Base-by-base conservation (phyloP, 1,284 basidiomycete genomes). In the Ceratobasidium sp. region DNA sequence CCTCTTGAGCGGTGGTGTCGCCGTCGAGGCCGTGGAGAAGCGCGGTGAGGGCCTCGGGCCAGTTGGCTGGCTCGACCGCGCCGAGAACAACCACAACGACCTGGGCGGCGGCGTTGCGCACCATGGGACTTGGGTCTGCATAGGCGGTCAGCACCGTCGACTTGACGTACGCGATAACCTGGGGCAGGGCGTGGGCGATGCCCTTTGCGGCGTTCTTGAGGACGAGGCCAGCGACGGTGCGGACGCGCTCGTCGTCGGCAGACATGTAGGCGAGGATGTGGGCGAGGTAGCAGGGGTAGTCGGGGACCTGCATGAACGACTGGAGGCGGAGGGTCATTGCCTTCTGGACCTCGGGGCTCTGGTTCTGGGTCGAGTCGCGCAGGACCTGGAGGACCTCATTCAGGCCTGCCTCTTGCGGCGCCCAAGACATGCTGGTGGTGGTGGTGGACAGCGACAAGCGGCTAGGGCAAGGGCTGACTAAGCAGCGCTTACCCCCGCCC, bases 271-370 rank as follows among this genome's bases (percentile, higher is more conserved):
- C 91, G 77, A 98, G 89, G 83, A 98, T 95, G 82, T 97, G 95
- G 56, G 93, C 93, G 76, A 99, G 90, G 88, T 99, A 99, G 78
- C 93, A 96, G 77, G 97, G 92, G 83, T 98, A 99, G 83, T 97
- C 95, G 71, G 95, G 93, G 75, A 92, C 90, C 80, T 89, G 89
- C 81, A 93, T 93, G 83, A 96, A 96, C 78, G 87, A 88, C 81
- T 94, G 94, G 76, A 97, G 87, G 88, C 95, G 95, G 84, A 90
- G 88, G 76, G 93, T 94, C 81, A 94, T 93, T 77, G 83, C 84
- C 64, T 86, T 86, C 82, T 94, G 92, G 37, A 92, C 88, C 77
- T 87, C 80, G 37, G 81, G 84, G 81, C 89, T 90, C 77, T 85
- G 83, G 79, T 89, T 90, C 83, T 91, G 87, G 53, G 91, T 93